phyloP scores from a whole-genome alignment of 108 stramenopile genomes.

The Cyclotella sp. region DNA sequence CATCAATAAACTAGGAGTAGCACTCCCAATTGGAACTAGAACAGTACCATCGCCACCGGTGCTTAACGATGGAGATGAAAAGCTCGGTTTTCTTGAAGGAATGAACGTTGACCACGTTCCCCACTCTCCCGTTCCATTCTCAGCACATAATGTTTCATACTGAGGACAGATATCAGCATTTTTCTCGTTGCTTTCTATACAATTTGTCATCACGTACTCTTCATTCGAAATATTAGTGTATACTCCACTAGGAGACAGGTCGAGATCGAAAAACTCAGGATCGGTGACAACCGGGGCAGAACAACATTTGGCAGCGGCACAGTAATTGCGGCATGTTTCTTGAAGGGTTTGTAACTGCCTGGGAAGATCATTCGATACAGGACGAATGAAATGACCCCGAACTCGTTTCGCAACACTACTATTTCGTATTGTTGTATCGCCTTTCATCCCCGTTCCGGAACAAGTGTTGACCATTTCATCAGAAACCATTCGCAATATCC shows the following conservation, averaged over 20 bases:
- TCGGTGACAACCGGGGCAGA: constrained; percentile 4
- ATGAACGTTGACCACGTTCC: neutral
- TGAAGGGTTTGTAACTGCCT: constrained; percentile 4
- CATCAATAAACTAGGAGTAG: neutral
- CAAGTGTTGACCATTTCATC: constrained; percentile 20
- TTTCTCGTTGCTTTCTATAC: constrained; percentile 7
- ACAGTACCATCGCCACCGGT: neutral
- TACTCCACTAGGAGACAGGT: constrained; percentile 9
- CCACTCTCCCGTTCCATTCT: neutral
- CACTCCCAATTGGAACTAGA: neutral
- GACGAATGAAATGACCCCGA: constrained; percentile 2
- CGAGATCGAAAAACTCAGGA: constrained; percentile 21
- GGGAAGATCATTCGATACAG: neutral
- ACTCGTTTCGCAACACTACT: neutral
- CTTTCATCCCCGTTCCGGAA: neutral
- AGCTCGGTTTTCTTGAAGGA: neutral
- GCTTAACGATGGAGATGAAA: neutral
- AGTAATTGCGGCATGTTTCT: constrained; percentile 1
- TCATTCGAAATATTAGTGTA: constrained; percentile 20
- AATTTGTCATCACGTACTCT: constrained; percentile 30
- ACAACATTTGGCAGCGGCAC: constrained; percentile 35
- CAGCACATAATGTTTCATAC: constrained; percentile 18
- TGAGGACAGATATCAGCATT: constrained; percentile 19
- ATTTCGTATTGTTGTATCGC: neutral
- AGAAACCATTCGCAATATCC: constrained; percentile 21